Base-by-base conservation (phyloP, 2,329 filamentous ascomycete species). In the Elsinoe perseae region DNA sequence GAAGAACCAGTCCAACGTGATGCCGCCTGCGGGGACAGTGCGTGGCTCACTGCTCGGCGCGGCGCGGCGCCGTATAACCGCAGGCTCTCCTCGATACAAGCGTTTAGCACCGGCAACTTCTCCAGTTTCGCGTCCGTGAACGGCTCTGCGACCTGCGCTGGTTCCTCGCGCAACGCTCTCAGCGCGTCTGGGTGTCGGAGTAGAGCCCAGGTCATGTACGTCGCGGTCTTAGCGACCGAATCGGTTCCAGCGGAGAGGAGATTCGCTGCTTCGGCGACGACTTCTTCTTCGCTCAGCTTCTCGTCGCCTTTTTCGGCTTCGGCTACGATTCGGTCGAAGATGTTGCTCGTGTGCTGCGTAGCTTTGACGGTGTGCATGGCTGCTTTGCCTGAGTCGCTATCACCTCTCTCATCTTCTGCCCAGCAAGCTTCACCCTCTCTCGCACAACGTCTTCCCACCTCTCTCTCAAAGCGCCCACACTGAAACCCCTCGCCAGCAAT, bases 371-470 rank as follows among this genome's bases (percentile, higher is more conserved):
- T 64, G 12, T 59, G 53, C 21, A 67, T 63, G 6, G 65, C 66
- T 4, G 67, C 67, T 2, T 42, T 28, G 12, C 70, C 70, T 65
- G 67, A 46, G 48, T 61, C 6, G 30, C 43, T 20, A 60, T 57
- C 25, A 66, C 65, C 1, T 57, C 57, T 27, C 63, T 63, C 50
- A 74, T 72, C 36, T 64, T 63, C 2, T 57, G 20, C 1, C 74
- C 65, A 4, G 67, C 68, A n/a, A 70, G 59, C 14, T 57, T 56
- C 0, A 65, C 64, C 60, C 69, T 70, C 25, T 66, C 62, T 23
- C 64, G 61, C 5, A 75, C 66, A 25, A 63, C 61, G 0, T 36
- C 43, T 28, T 74, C 71, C 70, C 70, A 74, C 44, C 70, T 61
- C 36, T 66, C 61, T 8, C 64, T 61, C 14, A 74, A 57, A 38